These are phyloP conservation scores for Dryas alaskensis DNA, from an alignment of 306 rosid species.

Conservation along the genomic window DNA sequence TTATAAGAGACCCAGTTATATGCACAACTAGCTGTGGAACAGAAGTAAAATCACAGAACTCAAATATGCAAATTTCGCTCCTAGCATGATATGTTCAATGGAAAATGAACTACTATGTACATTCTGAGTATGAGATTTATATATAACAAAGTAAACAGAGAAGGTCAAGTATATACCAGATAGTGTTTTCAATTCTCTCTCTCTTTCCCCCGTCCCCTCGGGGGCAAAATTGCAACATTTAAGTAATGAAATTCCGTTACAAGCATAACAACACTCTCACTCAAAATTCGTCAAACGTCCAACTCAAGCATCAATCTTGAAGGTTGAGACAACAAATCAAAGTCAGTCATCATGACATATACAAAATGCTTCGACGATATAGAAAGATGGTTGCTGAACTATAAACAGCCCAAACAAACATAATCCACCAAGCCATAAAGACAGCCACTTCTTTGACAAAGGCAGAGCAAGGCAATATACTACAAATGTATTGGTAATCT, in stretches of 20 bases:
- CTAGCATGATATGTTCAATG: not conserved
- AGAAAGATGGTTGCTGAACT: constrained; percentile 56
- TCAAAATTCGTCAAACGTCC: constrained; percentile 33
- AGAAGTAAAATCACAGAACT: not conserved
- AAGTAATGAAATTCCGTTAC: constrained; percentile 29
- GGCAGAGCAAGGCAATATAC: constrained; percentile 47
- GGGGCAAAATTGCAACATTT: not conserved
- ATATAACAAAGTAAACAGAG: not conserved
- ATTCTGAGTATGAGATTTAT: not conserved
- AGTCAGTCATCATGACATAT: constrained; percentile 59
- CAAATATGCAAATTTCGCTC: not conserved
- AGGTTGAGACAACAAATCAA: constrained; percentile 13
- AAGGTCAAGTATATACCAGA: constrained; percentile 19
- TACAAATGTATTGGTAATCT: constrained; percentile 30
- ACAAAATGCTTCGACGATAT: constrained; percentile 59
- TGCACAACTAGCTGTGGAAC: not conserved
- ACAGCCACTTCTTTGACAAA: constrained; percentile 51
- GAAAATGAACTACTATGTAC: not conserved
- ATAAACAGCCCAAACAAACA: constrained; percentile 56
- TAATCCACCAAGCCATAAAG: constrained; percentile 92
- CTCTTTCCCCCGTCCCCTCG: not conserved
- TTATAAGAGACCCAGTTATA: not conserved
- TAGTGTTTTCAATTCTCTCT: not conserved
- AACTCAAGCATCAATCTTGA: constrained; percentile 19
- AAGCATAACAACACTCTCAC: constrained; percentile 34